Evolutionary conservation across 2,329 filamentous ascomycete genomes (phyloP).

Genomic region (Aureobasidium melanogenum): DNA sequence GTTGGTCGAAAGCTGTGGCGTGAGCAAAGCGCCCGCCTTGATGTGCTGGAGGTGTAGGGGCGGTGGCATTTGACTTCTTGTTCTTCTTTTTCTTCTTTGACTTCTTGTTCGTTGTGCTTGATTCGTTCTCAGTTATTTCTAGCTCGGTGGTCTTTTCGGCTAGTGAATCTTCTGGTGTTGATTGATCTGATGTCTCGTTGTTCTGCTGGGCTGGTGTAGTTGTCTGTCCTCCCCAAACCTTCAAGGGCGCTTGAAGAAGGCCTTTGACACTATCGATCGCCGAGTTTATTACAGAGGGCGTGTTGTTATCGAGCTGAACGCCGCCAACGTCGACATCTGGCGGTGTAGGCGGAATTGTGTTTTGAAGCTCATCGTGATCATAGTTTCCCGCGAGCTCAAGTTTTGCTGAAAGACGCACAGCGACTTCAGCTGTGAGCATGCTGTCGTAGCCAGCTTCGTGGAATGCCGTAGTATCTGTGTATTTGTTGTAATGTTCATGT

Average conservation of each 20-base stretch:
- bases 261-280: constrained; percentile 6
- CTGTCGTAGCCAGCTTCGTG: constrained; percentile 59
- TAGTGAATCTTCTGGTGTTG: background rate
- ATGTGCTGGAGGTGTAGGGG: background rate
- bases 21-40: constrained; percentile 21
- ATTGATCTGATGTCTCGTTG: background rate
- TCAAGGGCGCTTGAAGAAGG: background rate
- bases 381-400: constrained; percentile 35
- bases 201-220: background rate
- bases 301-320: constrained; percentile 11
- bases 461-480: constrained; percentile 31
- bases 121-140: background rate
- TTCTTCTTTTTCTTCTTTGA: constrained; percentile 15
- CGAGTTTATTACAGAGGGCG: background rate
- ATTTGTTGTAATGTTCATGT: constrained; percentile 31
- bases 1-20: constrained; percentile 24
- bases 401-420: constrained; percentile 47
- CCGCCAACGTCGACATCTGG: constrained; percentile 15
- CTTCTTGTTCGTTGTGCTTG: constrained; percentile 11
- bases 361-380: constrained; percentile 16
- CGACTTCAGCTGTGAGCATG: constrained; percentile 50
- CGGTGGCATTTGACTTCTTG: background rate
- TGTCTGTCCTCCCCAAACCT: background rate
- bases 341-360: constrained; percentile 1
- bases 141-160: background rate